Base-by-base conservation (phyloP, 1,139 yeast species). In the Yamadazyma friedrichii region DNA sequence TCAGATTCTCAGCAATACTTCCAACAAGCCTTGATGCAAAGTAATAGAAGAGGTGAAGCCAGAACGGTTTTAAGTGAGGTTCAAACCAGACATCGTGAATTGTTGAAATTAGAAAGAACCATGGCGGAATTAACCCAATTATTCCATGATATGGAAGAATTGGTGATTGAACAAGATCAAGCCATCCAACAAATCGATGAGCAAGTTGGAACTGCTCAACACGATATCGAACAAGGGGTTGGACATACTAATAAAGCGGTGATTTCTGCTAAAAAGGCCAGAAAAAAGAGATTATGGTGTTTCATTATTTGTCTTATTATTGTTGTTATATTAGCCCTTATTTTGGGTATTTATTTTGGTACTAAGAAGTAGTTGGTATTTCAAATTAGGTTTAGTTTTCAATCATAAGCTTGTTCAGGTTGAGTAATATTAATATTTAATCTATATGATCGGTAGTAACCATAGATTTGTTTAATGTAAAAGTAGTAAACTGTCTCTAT, bases 31-130 rank as follows among this genome's bases (percentile, higher is more conserved):
- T 75, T 93, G 52, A 73, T 88, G 76, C 88, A 85, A 68, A 85
- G 95, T 43, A 88, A 88, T 64, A 84, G 97, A 68, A 83, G 95
- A 58, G 98, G 98, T 53, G 96, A 93, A 67, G 98, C 98, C 39
- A 81, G 95, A 63, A 82, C 96, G 28, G 98, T 95, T 3, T 77
- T 93, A 55, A 87, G 88, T 56, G 98, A 94, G 67, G 98, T 94
- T 42, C 97, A 93, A 67, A 82, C 88, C 36, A 84, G 99, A 71
- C 98, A 94, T 71, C 84, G 88, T 59, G 98, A 93, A 69, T 81
- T 94, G 61, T 84, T 88, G 70, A 88, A 89, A 70, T 85, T 94
- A 65, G 98, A 91, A 67, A 84, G 87, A 67, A 86, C 97, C 44
- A 88, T 94, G 88, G 89, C 94, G 35, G 98, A 93, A 67, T 80